Evolutionary conservation across 768 basidiomycete species (phyloP), one percentile per base, ranked within the genome.

Genomic region (Cubamyces sp.): DNA sequence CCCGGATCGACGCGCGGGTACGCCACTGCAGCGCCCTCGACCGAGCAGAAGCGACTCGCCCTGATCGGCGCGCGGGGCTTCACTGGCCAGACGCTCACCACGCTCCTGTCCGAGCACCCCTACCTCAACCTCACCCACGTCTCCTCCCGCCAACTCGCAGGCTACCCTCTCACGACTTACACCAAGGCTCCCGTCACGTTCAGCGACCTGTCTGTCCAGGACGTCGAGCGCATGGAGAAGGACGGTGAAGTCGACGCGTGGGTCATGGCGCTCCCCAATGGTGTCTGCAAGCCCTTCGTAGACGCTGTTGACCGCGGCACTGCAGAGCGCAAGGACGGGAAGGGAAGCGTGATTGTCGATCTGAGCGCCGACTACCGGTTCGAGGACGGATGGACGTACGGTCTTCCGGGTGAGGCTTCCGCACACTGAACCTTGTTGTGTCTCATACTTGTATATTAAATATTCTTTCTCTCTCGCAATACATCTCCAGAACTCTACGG

Each of bases 221-320:
- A 97, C 67, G 91, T 98, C 11, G 87, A 92, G 73, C 79, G 77
- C 71, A 91, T 99, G 88, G 97, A 98, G 76, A 87, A 88, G 76
- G 79, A 86, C 52, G 88, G 91, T 9, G 91, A 90, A 70, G 94
- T 99, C 18, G 96, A 99, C 71, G 96, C 94, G 9, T 99, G 97
- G 96, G 86, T 98, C 55, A 96, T 98, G 92, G 97, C 97, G 2
- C 83, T 99, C 50, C 97, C 97, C n/a, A 99, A 98, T 67, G 97
- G 97, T 19, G 84, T 94, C 23, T 91, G 92, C 78, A 95, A 96
- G 76, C 96, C 96, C 0, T 99, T 96, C 72, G 94, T 99, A 37
- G 94, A 96, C 70, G 96, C 96, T 16, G 78, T 99, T 50, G 94
- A 97, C 70, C 82, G 85, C 40, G 93, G 88, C 5, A 79, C 88